Evolutionary conservation across 1,284 basidiomycete genomes (phyloP).

Genomic region (Malassezia arunalokei): DNA sequence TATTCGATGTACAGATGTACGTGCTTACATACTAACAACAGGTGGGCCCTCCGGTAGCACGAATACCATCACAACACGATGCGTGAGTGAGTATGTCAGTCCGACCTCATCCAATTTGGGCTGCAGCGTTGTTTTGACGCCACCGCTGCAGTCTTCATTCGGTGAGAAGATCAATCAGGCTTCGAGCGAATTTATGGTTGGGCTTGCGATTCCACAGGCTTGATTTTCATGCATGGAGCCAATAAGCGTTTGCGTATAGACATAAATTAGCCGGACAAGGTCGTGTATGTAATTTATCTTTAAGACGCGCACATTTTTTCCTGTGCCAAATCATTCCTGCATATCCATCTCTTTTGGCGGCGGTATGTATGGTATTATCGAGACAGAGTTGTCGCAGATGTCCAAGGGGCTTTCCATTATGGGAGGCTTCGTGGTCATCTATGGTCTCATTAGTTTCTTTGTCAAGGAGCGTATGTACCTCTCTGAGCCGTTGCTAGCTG

Average conservation of each 20-base stretch:
- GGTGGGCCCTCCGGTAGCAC: slow-evolving; percentile 15
- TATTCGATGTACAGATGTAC: slow-evolving; percentile 43
- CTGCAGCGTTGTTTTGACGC: neutral
- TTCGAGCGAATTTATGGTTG: neutral
- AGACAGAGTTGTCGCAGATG: slow-evolving; percentile 33
- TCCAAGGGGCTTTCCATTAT: slow-evolving; percentile 36
- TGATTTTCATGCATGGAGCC: too few species aligned
- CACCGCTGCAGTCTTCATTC: slow-evolving; percentile 16
- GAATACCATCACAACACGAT: neutral
- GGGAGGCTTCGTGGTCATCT: slow-evolving; percentile 41
- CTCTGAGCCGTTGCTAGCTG: slow-evolving; percentile 40
- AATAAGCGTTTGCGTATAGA: too few species aligned
- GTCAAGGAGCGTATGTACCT: slow-evolving; percentile 41
- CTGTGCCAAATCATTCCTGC: neutral
- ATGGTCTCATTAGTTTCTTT: slow-evolving; percentile 40
- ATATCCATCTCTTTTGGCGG: neutral
- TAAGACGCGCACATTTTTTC: neutral
- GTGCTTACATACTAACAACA: slow-evolving; percentile 9
- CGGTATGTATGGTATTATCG: slow-evolving; percentile 20
- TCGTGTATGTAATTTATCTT: too few species aligned
- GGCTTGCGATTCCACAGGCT: too few species aligned
- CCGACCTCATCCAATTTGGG: slow-evolving; percentile 15
- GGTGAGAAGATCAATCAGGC: slow-evolving; percentile 14
- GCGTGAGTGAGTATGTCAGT: neutral
- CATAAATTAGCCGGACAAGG: too few species aligned